phyloP scores from a whole-genome alignment of 805 yeast genomes.

The Metschnikowia similis region DNA sequence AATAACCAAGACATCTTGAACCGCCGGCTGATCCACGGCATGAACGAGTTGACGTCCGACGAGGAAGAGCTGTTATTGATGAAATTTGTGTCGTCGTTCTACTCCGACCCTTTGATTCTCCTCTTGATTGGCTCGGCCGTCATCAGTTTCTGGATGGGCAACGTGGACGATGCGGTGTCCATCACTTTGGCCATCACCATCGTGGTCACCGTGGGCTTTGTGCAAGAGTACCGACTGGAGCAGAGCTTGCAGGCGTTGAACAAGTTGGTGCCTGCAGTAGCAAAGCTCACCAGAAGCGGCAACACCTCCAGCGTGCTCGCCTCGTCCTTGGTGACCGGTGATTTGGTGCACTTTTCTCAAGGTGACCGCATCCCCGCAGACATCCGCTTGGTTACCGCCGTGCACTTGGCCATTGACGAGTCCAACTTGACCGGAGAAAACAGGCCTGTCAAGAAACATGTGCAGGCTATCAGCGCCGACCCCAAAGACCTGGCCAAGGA shows the following conservation, averaged over 20 bases:
- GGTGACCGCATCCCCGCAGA: conserved; percentile 99
- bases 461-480: conserved; percentile 36
- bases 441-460: conserved; percentile 70
- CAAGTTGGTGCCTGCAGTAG: conserved; percentile 93
- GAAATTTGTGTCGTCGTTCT: conserved; percentile 76
- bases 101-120: conserved; percentile 87
- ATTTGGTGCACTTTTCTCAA: conserved; percentile 78
- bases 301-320: conserved; percentile 80
- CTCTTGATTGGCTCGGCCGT: conserved; percentile 86
- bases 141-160: conserved; percentile 88
- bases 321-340: conserved; percentile 90
- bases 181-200: conserved; percentile 88
- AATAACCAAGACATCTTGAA: conserved; percentile 66
- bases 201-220: conserved; percentile 95
- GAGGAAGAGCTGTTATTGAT: conserved; percentile 71
- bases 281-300: conserved; percentile 83
- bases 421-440: conserved; percentile 95
- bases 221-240: conserved; percentile 94
- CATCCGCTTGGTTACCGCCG: conserved; percentile 71
- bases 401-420: conserved; percentile 84
- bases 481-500: conserved; percentile 22
- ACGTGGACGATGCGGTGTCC: conserved; percentile 91
- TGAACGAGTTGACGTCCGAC: conserved; percentile 70
- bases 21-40: conserved; percentile 73
- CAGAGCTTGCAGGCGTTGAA: conserved; percentile 90